These are phyloP conservation scores for Penicillium crystallinum DNA, from an alignment of 495 filamentous ascomycete species.

Conservation along the genomic window DNA sequence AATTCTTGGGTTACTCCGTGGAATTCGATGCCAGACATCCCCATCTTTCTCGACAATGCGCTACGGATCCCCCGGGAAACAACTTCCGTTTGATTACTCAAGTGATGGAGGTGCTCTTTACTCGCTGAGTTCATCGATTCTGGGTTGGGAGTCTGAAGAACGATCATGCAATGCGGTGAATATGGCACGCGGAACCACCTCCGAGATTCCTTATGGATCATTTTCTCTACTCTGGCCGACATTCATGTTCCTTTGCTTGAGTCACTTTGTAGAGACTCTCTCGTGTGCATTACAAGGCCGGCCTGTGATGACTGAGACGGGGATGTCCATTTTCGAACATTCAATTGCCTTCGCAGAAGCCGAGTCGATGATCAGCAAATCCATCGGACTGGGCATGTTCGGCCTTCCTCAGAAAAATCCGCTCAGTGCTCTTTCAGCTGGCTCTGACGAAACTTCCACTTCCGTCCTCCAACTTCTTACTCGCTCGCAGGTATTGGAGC, in stretches of 20 bases:
- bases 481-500: slow-evolving; percentile 44
- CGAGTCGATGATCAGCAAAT: slow-evolving; percentile 74
- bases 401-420: slow-evolving; percentile 40
- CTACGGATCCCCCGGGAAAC: slow-evolving; percentile 65
- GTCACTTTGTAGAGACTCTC: slow-evolving; percentile 84
- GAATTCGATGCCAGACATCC: slow-evolving; percentile 89
- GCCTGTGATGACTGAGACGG: slow-evolving; percentile 72
- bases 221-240: slow-evolving; percentile 82
- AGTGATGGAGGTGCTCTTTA: slow-evolving; percentile 66
- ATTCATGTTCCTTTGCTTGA: slow-evolving; percentile 73
- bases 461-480: slow-evolving; percentile 36
- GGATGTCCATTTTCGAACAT: slow-evolving; percentile 96
- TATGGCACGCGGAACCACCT: slow-evolving; percentile 58
- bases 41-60: slow-evolving; percentile 66
- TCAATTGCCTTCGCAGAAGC: slow-evolving; percentile 95
- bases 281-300: slow-evolving; percentile 87
- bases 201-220: slow-evolving; percentile 58
- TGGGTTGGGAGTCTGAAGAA: slow-evolving; percentile 63
- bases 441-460: slow-evolving; percentile 15
- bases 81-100: slow-evolving; percentile 66
- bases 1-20: slow-evolving; percentile 64
- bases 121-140: slow-evolving; percentile 57
- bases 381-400: slow-evolving; percentile 66
- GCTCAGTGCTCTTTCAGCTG: slow-evolving; percentile 16
- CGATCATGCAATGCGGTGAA: slow-evolving; percentile 65